These are phyloP conservation scores for Kodamaea kaohsiungensis DNA, from an alignment of 805 yeast genomes.

Conservation along the genomic window DNA sequence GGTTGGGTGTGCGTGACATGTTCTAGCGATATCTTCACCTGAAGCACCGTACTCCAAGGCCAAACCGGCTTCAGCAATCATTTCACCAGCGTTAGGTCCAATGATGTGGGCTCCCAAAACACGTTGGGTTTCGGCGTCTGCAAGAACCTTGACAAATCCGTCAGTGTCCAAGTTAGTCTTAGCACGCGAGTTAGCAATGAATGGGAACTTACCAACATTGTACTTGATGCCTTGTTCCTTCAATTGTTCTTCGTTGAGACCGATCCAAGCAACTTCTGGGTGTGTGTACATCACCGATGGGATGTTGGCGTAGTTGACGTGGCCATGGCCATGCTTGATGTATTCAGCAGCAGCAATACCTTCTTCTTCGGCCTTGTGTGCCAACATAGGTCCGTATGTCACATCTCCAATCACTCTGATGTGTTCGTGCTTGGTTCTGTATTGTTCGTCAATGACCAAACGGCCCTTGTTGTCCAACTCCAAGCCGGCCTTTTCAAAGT, in stretches of 20 bases:
- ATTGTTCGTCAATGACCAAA: constrained; percentile 90
- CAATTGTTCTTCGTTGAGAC: constrained; percentile 91
- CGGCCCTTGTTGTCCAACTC: constrained; percentile 93
- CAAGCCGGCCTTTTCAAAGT: constrained; percentile 84
- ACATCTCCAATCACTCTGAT: constrained; percentile 98
- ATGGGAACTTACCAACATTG: constrained; percentile 97
- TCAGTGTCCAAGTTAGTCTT: constrained; percentile 97
- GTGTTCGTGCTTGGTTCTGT: constrained; percentile 87
- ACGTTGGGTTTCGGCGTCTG: constrained; percentile 97
- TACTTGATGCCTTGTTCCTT: constrained; percentile 89
- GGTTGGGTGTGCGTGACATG: constrained; percentile 99
- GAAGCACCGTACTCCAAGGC: constrained; percentile 99
- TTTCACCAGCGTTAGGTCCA: constrained; percentile 99
- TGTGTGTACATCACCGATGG: constrained; percentile 99
- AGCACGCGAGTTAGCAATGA: constrained; percentile 98
- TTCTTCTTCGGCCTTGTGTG: constrained; percentile 99
- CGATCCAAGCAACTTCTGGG: constrained; percentile 99
- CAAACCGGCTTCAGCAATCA: constrained; percentile 98
- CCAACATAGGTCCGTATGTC: constrained; percentile 98
- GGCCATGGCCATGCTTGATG: constrained; percentile 92
- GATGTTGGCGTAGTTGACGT: constrained; percentile 95
- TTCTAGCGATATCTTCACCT: constrained; percentile 95
- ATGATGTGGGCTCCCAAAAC: constrained; percentile 94
- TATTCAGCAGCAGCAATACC: constrained; percentile 98
- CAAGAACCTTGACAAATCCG: constrained; percentile 93